Evolutionary conservation across 2,329 filamentous ascomycete species (phyloP), one percentile per base, ranked within the genome.

Genomic region (Magnaporthiopsis poae): DNA sequence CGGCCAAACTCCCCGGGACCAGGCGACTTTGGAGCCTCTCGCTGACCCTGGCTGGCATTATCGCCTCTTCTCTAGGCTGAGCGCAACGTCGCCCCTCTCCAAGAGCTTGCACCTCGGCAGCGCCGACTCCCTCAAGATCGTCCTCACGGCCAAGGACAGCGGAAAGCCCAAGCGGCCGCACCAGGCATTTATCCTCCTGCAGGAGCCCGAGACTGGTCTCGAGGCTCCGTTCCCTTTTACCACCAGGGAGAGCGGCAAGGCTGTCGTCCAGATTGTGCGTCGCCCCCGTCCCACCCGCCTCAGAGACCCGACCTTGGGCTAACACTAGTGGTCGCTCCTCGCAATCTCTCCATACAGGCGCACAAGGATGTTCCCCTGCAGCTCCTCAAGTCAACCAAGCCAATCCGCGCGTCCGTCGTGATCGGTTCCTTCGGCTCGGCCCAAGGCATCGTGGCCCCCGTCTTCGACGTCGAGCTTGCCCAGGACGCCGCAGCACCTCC

Each of bases 321-420:
- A 59, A 64, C 46, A n/a, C 21, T 9, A 21, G 35, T 3, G n/a
- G 39, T 65, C 7, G 67, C 52, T 39, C 18, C 33, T 33, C n/a
- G 33, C 59, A 65, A 62, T 61, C 36, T 12, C 35, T 31, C 64
- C 25, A 25, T 11, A 52, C 75, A 97, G 94, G 86, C 89, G 67
- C 90, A 94, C 68, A 94, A 92, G 80, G 93, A 98, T 73, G 86
- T 99, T 68, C 94, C 95, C 29, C 74, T 88, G 69, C 92, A 96
- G 78, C 87, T 98, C 73, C 85, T 96, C 69, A 81, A 83, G 60
- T 83, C 89, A 36, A 76, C 83, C 63, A 77, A 86, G 66, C 88
- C 90, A 1, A 84, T 98, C 73, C 83, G 88, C 71, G 93, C 92
- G n/a, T 90, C 87, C 69, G 80, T 99, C 61, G 82, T 96, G 63